Conservation (phyloP, 148 eudicot genomes). For the Suaeda aralocaspica region DNA sequence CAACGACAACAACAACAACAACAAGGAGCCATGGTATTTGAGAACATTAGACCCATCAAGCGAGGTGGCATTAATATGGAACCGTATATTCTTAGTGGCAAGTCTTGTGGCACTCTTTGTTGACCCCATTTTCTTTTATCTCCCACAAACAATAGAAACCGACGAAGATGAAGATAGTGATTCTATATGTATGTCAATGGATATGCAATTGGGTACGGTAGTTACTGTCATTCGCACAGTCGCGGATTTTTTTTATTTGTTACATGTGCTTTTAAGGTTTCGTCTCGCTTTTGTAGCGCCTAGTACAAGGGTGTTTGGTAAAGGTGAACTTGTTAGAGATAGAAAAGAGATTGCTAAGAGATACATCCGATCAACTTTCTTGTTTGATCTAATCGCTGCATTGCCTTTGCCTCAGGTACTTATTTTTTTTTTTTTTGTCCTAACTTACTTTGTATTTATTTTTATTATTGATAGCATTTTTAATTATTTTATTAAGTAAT, state of each 20-base stretch:
- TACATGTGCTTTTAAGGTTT: slow-evolving; percentile 58
- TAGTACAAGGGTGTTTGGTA: slow-evolving; percentile 69
- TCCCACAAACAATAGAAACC: slow-evolving; percentile 33
- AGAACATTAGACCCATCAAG: slow-evolving; percentile 62
- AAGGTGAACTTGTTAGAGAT: slow-evolving; percentile 73
- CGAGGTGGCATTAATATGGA: slow-evolving; percentile 55
- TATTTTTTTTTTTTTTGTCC: too few species aligned
- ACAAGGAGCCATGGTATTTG: slow-evolving; percentile 24
- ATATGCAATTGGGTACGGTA: slow-evolving; percentile 33
- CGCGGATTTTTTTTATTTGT: slow-evolving; percentile 46
- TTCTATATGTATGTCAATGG: slow-evolving; percentile 43
- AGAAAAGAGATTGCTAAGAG: slow-evolving; percentile 40
- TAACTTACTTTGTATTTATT: too few species aligned
- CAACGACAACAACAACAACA: neutral
- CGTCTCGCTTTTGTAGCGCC: slow-evolving; percentile 73
- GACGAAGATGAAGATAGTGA: slow-evolving; percentile 14
- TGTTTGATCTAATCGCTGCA: slow-evolving; percentile 56
- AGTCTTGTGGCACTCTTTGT: slow-evolving; percentile 59
- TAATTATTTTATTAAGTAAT: too few species aligned
- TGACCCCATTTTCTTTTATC: slow-evolving; percentile 69
- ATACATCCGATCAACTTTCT: slow-evolving; percentile 50
- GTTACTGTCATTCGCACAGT: slow-evolving; percentile 49
- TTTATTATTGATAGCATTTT: too few species aligned
- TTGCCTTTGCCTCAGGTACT: slow-evolving; percentile 71
- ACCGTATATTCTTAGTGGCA: slow-evolving; percentile 55